These are phyloP conservation scores for Claviceps sp. DNA, from an alignment of 2,329 filamentous ascomycete genomes.

Conservation along the genomic window DNA sequence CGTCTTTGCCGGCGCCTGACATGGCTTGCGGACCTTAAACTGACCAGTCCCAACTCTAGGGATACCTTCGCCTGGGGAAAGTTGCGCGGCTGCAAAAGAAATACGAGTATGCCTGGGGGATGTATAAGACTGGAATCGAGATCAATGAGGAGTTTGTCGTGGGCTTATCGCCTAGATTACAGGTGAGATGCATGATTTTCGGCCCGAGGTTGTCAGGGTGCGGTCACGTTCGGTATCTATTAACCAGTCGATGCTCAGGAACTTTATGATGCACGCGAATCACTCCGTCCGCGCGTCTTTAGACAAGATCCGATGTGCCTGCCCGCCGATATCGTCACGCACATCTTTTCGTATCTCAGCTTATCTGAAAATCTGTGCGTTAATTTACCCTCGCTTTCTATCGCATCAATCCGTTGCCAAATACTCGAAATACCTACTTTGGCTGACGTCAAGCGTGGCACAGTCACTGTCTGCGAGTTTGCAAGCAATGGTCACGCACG, in stretches of 20 bases:
- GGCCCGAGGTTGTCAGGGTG: not conserved
- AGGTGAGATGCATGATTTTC: slow-evolving; percentile 13
- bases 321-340: slow-evolving; percentile 22
- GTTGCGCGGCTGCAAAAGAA: slow-evolving; percentile 24
- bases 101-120: slow-evolving; percentile 24
- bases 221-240: not conserved
- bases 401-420: not conserved
- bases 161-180: slow-evolving; percentile 19
- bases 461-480: slow-evolving; percentile 15
- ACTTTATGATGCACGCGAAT: slow-evolving; percentile 20
- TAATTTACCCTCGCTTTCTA: not conserved
- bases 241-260: slow-evolving; percentile 6
- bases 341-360: slow-evolving; percentile 10
- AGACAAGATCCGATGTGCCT: slow-evolving; percentile 12
- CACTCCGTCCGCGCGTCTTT: slow-evolving; percentile 16
- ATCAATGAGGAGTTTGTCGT: slow-evolving; percentile 13
- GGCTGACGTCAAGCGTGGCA: not conserved
- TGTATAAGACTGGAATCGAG: slow-evolving; percentile 26
- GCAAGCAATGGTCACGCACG: slow-evolving; percentile 17
- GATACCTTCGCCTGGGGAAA: slow-evolving; percentile 29
- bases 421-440: not conserved
- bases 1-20: not conserved
- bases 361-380: slow-evolving; percentile 20
- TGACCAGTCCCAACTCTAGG: slow-evolving; percentile 12
- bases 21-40: not conserved